Conservation (phyloP, 2,329 filamentous ascomycete species). For the Aspergillus sp. region DNA sequence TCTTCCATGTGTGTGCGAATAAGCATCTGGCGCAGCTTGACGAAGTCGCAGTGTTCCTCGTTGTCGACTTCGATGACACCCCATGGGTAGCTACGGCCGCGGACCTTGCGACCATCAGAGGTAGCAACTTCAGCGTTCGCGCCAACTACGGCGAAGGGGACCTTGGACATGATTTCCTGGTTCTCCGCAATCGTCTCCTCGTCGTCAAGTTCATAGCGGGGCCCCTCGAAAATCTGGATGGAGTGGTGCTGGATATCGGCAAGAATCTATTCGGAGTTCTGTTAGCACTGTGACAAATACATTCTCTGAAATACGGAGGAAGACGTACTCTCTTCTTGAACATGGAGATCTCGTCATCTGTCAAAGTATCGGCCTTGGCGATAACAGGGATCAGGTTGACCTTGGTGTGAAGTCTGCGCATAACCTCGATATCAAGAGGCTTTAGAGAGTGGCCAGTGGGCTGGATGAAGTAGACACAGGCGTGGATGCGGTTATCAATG, state of each 20-base stretch:
- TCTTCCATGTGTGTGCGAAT: constrained; percentile 99
- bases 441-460: constrained; percentile 98
- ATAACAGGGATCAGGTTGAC: constrained; percentile 99
- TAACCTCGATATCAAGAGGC: constrained; percentile 98
- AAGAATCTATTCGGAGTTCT: constrained; percentile 69
- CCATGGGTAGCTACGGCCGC: constrained; percentile 96
- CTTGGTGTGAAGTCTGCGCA: constrained; percentile 99
- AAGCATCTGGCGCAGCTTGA: constrained; percentile 99
- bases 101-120: constrained; percentile 90
- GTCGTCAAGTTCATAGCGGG: constrained; percentile 96
- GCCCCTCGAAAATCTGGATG: constrained; percentile 98
- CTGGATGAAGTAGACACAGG: constrained; percentile 99
- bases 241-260: constrained; percentile 95
- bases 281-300: constrained; percentile 30
- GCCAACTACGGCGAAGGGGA: constrained; percentile 96
- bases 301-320: not conserved
- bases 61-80: constrained; percentile 99
- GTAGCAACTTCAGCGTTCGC: constrained; percentile 93
- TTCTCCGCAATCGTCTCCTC: constrained; percentile 99
- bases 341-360: constrained; percentile 88
- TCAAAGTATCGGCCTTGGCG: constrained; percentile 96
- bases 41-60: constrained; percentile 99
- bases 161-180: constrained; percentile 99
- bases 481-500: constrained; percentile 97
- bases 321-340: constrained; percentile 92